A percentile compares a stretch with the other conserved stretches of the same genome.
Conservation (phyloP, 768 basidiomycete genomes). For the Butyriboletus loyo region DNA sequence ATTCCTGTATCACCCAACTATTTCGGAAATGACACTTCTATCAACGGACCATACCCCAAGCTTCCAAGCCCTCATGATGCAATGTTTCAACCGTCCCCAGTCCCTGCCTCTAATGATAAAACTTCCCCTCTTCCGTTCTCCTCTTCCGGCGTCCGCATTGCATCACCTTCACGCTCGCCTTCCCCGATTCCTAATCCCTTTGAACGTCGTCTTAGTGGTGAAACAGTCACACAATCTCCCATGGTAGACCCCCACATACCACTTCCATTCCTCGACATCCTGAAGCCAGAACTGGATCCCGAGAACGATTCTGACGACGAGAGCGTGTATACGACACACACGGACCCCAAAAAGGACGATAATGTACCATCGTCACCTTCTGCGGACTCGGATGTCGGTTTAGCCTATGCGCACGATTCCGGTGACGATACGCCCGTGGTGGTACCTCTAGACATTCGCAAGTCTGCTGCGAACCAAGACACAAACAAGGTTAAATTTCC, state of each 20-base stretch:
- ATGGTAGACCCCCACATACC: conserved; percentile 28
- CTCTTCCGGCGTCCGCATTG: conserved; percentile 24
- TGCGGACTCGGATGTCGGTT: conserved; percentile 29
- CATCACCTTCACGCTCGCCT: conserved; percentile 29
- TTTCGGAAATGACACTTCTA: conserved; percentile 9
- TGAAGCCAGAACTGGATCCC: conserved; percentile 32
- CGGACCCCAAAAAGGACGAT: conserved; percentile 23
- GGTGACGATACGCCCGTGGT: conserved; percentile 35
- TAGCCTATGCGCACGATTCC: conserved; percentile 37
- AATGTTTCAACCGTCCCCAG: conserved; percentile 1
- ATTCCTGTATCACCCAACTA: conserved; percentile 24
- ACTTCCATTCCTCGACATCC: conserved; percentile 59
- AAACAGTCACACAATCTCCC: conserved; percentile 25
- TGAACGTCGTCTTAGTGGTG: conserved; percentile 87
- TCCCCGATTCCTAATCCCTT: conserved; percentile 82
- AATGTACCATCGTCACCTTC: conserved; percentile 25
- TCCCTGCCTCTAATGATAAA: conserved; percentile 17
- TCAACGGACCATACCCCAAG: conserved; percentile 14
- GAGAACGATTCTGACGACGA: conserved; percentile 32
- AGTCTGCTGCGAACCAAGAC: conserved; percentile 8
- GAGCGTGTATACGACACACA: conserved; percentile 33
- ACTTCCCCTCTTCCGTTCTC: conserved; percentile 17
- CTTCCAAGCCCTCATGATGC: conserved; percentile 23
- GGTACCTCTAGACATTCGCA: conserved; percentile 26
- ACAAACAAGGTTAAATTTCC: conserved; percentile 36